Conservation (phyloP, 2,329 filamentous ascomycete genomes). For the Botrytis hyacinthi region DNA sequence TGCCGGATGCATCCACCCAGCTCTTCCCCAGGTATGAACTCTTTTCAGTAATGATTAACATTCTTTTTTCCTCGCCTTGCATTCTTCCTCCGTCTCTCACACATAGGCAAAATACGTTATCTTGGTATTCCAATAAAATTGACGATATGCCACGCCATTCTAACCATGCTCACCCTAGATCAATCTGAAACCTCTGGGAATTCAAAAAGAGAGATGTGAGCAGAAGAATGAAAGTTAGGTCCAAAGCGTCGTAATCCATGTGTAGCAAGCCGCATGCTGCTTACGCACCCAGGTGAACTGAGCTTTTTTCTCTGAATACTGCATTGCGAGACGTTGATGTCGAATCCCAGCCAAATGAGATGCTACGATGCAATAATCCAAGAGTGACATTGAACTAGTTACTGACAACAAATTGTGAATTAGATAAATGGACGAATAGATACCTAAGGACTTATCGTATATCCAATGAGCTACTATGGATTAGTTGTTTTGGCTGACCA, state of each 20-base stretch:
- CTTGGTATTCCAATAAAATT: background rate
- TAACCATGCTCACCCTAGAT: background rate
- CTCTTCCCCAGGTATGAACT: background rate
- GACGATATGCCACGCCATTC: background rate
- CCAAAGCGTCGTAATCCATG: slow-evolving; percentile 5
- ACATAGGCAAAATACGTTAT: background rate
- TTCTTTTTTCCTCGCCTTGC: background rate
- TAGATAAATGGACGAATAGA: background rate
- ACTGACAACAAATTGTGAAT: background rate
- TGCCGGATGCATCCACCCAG: background rate
- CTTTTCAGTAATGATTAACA: background rate
- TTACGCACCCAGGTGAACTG: background rate
- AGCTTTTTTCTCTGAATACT: background rate
- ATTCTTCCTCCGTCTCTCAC: background rate
- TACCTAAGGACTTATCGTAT: background rate
- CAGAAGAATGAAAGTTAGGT: background rate
- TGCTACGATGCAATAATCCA: background rate
- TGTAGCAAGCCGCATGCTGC: background rate
- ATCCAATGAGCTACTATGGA: background rate
- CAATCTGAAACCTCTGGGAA: slow-evolving; percentile 1
- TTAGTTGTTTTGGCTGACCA: background rate
- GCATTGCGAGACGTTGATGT: background rate
- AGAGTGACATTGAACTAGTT: background rate
- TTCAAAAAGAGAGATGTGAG: background rate
- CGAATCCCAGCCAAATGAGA: background rate